A percentile compares a stretch with the other conserved stretches of the same genome.
Conservation (phyloP, 2,329 filamentous ascomycete species). For the Diaporthe ampelina region DNA sequence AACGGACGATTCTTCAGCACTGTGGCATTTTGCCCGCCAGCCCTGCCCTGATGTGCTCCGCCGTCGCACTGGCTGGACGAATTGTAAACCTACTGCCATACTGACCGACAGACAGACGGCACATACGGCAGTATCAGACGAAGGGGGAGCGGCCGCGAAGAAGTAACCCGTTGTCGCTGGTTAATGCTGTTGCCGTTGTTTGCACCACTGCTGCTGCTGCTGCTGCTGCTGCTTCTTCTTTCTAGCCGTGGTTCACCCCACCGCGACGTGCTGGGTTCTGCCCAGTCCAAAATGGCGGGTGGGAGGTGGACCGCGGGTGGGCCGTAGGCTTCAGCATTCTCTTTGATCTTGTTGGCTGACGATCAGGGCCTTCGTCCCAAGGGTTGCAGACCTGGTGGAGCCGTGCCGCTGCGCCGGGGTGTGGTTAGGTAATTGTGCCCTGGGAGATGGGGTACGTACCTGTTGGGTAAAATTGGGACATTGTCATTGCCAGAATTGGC, state of each 20-base stretch:
- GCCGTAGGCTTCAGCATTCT: conserved; percentile 39
- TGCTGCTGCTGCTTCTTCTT: not conserved
- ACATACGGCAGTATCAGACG: not conserved
- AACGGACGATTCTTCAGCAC: conserved; percentile 1
- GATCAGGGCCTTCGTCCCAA: conserved; percentile 23
- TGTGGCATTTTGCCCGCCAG: not conserved
- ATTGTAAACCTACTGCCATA: not conserved
- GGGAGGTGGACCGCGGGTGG: conserved; percentile 24
- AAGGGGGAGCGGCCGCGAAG: not conserved
- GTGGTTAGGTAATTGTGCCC: conserved; percentile 22
- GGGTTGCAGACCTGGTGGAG: conserved; percentile 34
- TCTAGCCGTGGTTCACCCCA: not conserved
- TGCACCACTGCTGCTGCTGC: not conserved
- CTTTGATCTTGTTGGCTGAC: conserved; percentile 34
- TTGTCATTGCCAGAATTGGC: conserved; percentile 9
- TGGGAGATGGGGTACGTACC: conserved; percentile 1
- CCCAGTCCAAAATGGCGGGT: conserved; percentile 36
- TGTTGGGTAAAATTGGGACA: conserved; percentile 26
- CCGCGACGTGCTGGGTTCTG: conserved; percentile 11
- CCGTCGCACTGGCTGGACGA: not conserved
- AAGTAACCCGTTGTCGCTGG: not conserved
- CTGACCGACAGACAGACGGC: no score
- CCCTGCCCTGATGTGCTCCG: not conserved
- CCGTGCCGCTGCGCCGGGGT: conserved; percentile 24
- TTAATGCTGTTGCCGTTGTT: not conserved